Evolutionary conservation across 768 basidiomycete species (phyloP), one percentile per base, ranked within the genome.

Genomic region (Steccherinum ochraceum): DNA sequence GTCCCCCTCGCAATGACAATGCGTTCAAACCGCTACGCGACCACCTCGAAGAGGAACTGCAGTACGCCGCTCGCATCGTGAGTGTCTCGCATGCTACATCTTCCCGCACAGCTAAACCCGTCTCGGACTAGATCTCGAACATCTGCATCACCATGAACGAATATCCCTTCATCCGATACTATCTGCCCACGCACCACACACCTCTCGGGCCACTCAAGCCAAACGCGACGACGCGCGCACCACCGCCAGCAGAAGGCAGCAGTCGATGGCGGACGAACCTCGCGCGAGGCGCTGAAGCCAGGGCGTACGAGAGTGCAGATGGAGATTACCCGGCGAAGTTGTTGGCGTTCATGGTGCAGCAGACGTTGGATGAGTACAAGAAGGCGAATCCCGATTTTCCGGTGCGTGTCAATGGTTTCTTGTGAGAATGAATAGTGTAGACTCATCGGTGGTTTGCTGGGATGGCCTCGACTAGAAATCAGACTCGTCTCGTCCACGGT

Each of bases 131-230:
- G 93, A 85, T 99, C 56, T 67, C 91, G 23, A 96, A 97, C 59
- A 69, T 94, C 3, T 91, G 93, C 66, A 86, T 96, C 13, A 81
- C 90, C 0, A 69, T 98, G 24, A 87, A 92, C 60, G 96, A 99
- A 64, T 90, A 85, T 61, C 96, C 96, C 0, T 86, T 80, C 64
- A 85, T 98, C 57, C 86, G 95, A 25, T 98, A 95, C 69, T 97
- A 96, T 64, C 70, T 89, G 48, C 92, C 95, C 3, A 71, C 81
- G 12, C 79, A 87, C 55, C 92, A 93, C 60, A 74, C 75, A 2
- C 94, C 93, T 1, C 75, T 97, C 12, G 92, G 93, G 12, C 80
- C 93, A 2, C 80, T 97, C 49, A 84, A 85, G 50, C 85, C 84
- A 2, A 69, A 80, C 57, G 68, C 70, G 2, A 74, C 79, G 52